A percentile compares a stretch with the other conserved stretches of the same genome.
Evolutionary conservation across 306 rosid species (phyloP).

Genomic region (Morella rubra): DNA sequence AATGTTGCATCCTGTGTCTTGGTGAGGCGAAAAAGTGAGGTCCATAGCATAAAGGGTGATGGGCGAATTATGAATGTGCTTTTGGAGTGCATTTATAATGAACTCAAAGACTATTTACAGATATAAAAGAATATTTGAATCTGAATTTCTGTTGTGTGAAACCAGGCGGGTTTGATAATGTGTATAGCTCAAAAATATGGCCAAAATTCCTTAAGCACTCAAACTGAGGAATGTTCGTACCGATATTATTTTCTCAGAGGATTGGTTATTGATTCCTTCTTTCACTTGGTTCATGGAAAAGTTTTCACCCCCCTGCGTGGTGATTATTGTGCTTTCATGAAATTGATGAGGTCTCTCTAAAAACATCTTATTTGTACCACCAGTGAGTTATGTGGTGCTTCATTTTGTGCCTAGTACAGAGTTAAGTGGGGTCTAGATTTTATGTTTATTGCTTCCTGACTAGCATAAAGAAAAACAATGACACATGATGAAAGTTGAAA

Average conservation of each 20-base stretch:
- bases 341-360: neutral
- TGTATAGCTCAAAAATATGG: neutral
- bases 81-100: neutral
- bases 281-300: neutral
- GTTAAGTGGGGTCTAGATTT: neutral
- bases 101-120: neutral
- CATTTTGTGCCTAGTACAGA: no score
- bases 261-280: neutral
- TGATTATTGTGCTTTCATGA: neutral
- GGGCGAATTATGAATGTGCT: neutral
- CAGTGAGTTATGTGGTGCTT: neutral
- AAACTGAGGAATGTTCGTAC: neutral
- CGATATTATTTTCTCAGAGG: neutral
- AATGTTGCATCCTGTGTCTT: neutral
- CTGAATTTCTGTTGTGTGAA: neutral
- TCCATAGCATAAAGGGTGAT: neutral
- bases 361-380: neutral
- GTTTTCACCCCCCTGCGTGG: neutral
- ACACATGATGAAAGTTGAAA: neutral
- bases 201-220: neutral
- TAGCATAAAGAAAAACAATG: neutral
- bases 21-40: neutral
- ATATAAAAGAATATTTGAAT: neutral
- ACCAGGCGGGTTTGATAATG: neutral
- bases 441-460: neutral